Conservation (phyloP, 2,329 filamentous ascomycete species). For the Coniochaeta ligniaria region DNA sequence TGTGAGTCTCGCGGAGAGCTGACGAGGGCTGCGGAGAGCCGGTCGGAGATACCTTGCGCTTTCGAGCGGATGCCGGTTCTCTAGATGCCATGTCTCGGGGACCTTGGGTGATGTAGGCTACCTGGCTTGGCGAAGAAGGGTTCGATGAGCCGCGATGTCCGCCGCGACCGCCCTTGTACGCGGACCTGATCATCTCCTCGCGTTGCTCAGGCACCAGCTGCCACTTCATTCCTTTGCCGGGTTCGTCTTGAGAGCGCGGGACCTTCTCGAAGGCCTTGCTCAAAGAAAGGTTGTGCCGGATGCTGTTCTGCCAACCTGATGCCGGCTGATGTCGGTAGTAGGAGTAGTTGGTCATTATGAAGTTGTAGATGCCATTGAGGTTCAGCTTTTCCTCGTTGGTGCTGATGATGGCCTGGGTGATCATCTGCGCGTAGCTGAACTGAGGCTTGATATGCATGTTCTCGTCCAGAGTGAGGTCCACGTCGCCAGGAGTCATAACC, state of each 20-base stretch:
- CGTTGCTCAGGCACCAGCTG: constrained; percentile 78
- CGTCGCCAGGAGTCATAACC: constrained; percentile 44
- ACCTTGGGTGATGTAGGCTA: constrained; percentile 54
- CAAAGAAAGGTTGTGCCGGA: constrained; percentile 89
- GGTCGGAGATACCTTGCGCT: constrained; percentile 47
- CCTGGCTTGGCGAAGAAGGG: constrained; percentile 58
- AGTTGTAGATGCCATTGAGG: constrained; percentile 86
- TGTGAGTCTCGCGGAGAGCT: constrained; percentile 41
- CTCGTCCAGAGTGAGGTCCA: constrained; percentile 74
- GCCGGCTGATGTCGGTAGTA: constrained; percentile 78
- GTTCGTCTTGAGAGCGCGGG: constrained; percentile 85
- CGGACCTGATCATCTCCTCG: constrained; percentile 80
- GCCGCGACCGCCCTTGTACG: constrained; percentile 52
- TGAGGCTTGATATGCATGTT: constrained; percentile 91
- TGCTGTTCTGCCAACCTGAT: constrained; percentile 92
- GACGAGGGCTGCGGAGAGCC: constrained; percentile 50
- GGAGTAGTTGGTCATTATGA: constrained; percentile 84
- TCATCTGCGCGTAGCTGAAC: constrained; percentile 94
- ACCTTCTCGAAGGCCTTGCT: constrained; percentile 95
- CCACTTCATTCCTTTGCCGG: constrained; percentile 99
- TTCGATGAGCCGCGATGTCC: constrained; percentile 62
- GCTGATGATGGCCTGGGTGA: constrained; percentile 89
- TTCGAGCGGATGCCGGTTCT: constrained; percentile 45
- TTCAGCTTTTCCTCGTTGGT: constrained; percentile 84
- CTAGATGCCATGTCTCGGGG: constrained; percentile 44